A percentile compares a stretch with the other conserved stretches of the same genome.
Conservation (phyloP, 139 green algal species). For the Monoraphidium neglectum region DNA sequence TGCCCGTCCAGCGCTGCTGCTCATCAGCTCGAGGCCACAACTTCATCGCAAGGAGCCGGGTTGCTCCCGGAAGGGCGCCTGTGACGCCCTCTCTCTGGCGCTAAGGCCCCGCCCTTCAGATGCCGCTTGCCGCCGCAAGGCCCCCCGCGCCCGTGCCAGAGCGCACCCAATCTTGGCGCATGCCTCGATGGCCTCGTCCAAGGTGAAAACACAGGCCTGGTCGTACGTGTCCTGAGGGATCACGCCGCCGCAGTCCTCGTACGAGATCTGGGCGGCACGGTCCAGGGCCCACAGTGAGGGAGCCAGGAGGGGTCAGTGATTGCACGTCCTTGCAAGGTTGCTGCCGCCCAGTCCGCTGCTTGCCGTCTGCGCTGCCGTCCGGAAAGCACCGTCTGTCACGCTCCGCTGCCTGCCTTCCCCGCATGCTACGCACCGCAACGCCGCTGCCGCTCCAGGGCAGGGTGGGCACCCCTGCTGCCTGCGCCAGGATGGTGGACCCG, state of each 20-base stretch:
- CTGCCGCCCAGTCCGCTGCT: too few species aligned
- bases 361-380: constrained; percentile 74
- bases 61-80: too few species aligned
- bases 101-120: too few species aligned
- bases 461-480: constrained; percentile 91
- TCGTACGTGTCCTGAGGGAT: constrained; percentile 23
- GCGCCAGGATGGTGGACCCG: constrained; percentile 93
- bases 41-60: too few species aligned
- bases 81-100: too few species aligned
- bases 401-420: too few species aligned
- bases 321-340: not conserved
- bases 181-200: constrained; percentile 71
- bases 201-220: constrained; percentile 66
- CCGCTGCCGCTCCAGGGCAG: constrained; percentile 89
- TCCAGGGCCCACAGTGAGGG: too few species aligned
- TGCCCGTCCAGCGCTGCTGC: too few species aligned
- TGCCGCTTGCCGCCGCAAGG: too few species aligned
- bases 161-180: constrained; percentile 79
- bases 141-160: too few species aligned
- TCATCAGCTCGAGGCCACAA: too few species aligned
- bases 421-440: constrained; percentile 73
- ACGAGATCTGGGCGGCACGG: constrained; percentile 17
- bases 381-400: too few species aligned
- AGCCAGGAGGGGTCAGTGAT: not conserved
- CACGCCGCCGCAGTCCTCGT: constrained; percentile 37